Conservation (phyloP, 2,329 filamentous ascomycete genomes). For the Aschersonia sp. region DNA sequence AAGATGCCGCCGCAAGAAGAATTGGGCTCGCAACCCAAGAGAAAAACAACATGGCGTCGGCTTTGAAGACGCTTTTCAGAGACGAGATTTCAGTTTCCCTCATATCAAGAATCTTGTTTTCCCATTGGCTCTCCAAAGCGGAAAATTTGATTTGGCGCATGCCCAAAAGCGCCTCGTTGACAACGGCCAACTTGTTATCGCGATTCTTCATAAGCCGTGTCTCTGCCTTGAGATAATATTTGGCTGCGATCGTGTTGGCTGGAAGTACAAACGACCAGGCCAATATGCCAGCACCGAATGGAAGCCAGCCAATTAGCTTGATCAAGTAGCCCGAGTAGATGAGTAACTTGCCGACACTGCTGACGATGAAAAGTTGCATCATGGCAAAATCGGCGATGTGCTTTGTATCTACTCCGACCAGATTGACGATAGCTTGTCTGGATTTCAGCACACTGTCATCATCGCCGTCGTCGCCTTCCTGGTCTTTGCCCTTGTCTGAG, state of each 20-base stretch:
- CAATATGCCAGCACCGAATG: slow-evolving; percentile 49
- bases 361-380: slow-evolving; percentile 50
- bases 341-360: slow-evolving; percentile 45
- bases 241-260: slow-evolving; percentile 52
- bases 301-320: slow-evolving; percentile 57
- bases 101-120: slow-evolving; percentile 47
- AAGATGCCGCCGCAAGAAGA: slow-evolving; percentile 54
- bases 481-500: slow-evolving; percentile 16
- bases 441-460: slow-evolving; percentile 34
- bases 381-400: slow-evolving; percentile 55
- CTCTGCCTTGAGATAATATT: slow-evolving; percentile 48
- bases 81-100: slow-evolving; percentile 51
- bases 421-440: slow-evolving; percentile 59
- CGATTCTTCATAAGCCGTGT: slow-evolving; percentile 60
- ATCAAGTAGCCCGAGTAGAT: slow-evolving; percentile 53
- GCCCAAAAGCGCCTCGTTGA: slow-evolving; percentile 64
- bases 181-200: slow-evolving; percentile 59
- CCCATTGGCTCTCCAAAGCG: slow-evolving; percentile 61
- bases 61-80: slow-evolving; percentile 51
- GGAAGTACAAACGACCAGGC: slow-evolving; percentile 52
- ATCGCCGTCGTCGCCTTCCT: slow-evolving; percentile 33
- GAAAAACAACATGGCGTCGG: slow-evolving; percentile 45
- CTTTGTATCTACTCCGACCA: slow-evolving; percentile 62
- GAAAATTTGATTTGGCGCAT: slow-evolving; percentile 80
- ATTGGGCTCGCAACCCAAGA: slow-evolving; percentile 65